A percentile compares a stretch with the other conserved stretches of the same genome.
Conservation (phyloP, 148 eudicot genomes). For the Selenicereus undatus region DNA sequence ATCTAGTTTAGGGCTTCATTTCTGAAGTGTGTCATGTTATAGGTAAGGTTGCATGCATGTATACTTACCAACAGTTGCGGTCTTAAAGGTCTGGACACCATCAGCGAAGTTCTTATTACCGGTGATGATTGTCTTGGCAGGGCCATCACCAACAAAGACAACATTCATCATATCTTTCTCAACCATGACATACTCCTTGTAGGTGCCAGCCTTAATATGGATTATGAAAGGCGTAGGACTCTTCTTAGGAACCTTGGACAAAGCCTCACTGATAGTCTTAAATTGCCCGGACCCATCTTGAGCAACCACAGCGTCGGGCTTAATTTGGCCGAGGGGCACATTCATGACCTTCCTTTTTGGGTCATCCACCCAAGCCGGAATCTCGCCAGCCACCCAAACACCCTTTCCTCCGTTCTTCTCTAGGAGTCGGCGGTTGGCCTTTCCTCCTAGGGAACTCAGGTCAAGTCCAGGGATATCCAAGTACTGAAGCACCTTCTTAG, state of each 20-base stretch:
- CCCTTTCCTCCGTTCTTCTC: background rate
- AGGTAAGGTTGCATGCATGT: background rate
- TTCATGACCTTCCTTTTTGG: conserved; percentile 24
- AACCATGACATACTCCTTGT: conserved; percentile 44
- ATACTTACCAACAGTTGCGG: conserved; percentile 57
- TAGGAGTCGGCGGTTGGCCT: conserved; percentile 20
- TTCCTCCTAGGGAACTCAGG: background rate
- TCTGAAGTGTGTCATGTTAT: too few relatives aligned
- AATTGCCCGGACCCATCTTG: conserved; percentile 28
- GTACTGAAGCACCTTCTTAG: conserved; percentile 17
- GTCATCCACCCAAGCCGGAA: conserved; percentile 31
- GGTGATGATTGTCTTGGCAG: conserved; percentile 48
- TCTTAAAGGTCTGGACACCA: conserved; percentile 40
- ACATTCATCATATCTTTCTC: conserved; percentile 41
- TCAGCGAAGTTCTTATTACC: conserved; percentile 45
- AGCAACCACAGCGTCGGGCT: conserved; percentile 29
- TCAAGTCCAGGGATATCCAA: conserved; percentile 24
- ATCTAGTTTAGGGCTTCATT: too few relatives aligned
- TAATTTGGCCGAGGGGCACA: conserved; percentile 10
- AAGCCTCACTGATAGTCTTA: conserved; percentile 28
- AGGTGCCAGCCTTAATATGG: conserved; percentile 52
- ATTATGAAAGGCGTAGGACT: conserved; percentile 37
- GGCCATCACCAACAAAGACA: conserved; percentile 67
- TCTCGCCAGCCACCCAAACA: conserved; percentile 27
- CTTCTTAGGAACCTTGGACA: conserved; percentile 10